Conservation (phyloP, 2,329 filamentous ascomycete species). For the Microascus cirrosus region DNA sequence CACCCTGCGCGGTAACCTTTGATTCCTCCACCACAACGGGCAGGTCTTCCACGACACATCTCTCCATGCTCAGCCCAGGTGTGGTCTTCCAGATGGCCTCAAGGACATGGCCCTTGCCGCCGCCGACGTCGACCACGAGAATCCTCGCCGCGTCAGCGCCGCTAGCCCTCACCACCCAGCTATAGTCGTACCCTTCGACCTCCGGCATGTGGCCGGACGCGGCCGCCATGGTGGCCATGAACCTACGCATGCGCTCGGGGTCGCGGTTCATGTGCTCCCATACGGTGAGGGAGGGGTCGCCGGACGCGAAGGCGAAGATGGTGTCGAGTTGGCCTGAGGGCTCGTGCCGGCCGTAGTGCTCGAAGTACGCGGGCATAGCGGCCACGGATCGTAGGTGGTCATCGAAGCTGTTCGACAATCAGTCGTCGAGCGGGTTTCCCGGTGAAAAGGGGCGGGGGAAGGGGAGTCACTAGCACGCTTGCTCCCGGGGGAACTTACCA, state of each 20-base stretch:
- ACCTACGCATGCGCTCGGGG: constrained; percentile 12
- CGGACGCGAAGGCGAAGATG: constrained; percentile 15
- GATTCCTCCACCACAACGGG: constrained; percentile 16
- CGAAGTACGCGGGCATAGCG: constrained; percentile 19
- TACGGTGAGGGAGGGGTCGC: constrained; percentile 15
- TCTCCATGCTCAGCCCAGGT: constrained; percentile 12
- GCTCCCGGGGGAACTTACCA: background rate
- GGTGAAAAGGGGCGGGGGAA: background rate
- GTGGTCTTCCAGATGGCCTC: constrained; percentile 14
- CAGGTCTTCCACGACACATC: constrained; percentile 20
- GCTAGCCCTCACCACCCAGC: constrained; percentile 7
- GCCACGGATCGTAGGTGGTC: constrained; percentile 11
- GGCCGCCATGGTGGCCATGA: constrained; percentile 18
- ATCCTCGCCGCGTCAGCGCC: constrained; percentile 6
- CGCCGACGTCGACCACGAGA: constrained; percentile 21
- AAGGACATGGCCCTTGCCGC: constrained; percentile 18
- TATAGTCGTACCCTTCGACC: background rate
- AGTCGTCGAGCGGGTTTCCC: background rate
- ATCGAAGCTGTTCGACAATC: constrained; percentile 13
- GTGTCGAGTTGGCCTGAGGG: constrained; percentile 15
- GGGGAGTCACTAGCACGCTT: no score
- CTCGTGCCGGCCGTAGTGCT: constrained; percentile 17
- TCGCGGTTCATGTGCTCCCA: constrained; percentile 18
- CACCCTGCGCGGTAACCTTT: background rate
- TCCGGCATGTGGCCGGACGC: constrained; percentile 9